Evolutionary conservation across 768 basidiomycete species (phyloP).

Genomic region (Lentinula lateritia): DNA sequence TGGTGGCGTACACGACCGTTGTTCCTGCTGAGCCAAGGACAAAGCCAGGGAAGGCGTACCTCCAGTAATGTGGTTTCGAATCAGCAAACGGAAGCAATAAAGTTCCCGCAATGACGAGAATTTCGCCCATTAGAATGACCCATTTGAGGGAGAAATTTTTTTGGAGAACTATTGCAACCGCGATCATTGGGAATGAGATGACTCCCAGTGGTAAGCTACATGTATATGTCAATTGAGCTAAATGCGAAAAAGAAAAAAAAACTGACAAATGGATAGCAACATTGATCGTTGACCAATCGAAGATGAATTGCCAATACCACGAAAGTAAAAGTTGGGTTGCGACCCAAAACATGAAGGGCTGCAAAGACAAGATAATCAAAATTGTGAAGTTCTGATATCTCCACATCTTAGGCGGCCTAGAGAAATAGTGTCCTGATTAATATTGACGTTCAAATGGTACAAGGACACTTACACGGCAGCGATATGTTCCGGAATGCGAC

Average conservation of each 20-base stretch:
- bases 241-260: not conserved
- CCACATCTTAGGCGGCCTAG: conserved; percentile 38
- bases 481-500: conserved; percentile 26
- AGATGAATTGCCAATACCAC: conserved; percentile 34
- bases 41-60: conserved; percentile 44
- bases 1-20: conserved; percentile 39
- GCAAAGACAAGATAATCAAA: conserved; percentile 29
- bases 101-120: conserved; percentile 31
- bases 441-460: not conserved
- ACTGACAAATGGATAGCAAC: conserved; percentile 34
- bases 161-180: not conserved
- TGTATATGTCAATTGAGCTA: not conserved
- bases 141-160: conserved; percentile 30
- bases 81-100: conserved; percentile 37
- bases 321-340: conserved; percentile 27
- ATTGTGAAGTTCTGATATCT: conserved; percentile 34
- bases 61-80: conserved; percentile 38
- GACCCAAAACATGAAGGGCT: conserved; percentile 40
- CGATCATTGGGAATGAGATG: not conserved
- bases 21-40: conserved; percentile 39
- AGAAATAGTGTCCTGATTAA: not conserved
- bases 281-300: conserved; percentile 34
- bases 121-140: conserved; percentile 37
- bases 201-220: not conserved
- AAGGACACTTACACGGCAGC: conserved; percentile 35